Evolutionary conservation across 1,284 basidiomycete genomes (phyloP).

Genomic region (Marasmius tenuissimus): DNA sequence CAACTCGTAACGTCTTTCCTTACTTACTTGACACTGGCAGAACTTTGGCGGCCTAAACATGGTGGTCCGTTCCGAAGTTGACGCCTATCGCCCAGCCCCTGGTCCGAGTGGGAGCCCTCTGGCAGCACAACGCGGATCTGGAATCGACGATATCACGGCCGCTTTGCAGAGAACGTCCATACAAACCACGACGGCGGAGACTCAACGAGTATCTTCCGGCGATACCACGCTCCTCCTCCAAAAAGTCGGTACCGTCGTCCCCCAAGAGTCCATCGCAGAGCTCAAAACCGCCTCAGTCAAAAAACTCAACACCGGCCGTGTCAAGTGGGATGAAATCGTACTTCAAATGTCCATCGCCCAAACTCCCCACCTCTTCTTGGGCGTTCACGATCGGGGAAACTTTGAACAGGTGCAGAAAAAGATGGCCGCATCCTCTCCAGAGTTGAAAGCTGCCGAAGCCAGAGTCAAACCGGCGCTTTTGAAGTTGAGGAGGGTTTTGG

Average conservation of each 20-base stretch:
- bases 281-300: constrained; percentile 42
- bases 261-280: constrained; percentile 46
- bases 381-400: constrained; percentile 43
- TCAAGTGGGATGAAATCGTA: constrained; percentile 47
- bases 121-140: not conserved
- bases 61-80: constrained; percentile 51
- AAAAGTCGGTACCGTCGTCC: constrained; percentile 39
- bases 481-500: constrained; percentile 40
- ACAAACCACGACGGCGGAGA: not conserved
- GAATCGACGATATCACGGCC: constrained; percentile 36
- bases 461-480: constrained; percentile 34
- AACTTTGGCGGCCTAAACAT: constrained; percentile 47
- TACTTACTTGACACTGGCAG: constrained; percentile 22
- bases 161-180: constrained; percentile 21
- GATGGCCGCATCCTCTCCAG: constrained; percentile 30
- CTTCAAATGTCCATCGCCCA: constrained; percentile 58
- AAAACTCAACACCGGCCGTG: constrained; percentile 22
- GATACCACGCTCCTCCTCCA: constrained; percentile 29
- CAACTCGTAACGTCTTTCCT: not conserved
- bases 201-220: not conserved
- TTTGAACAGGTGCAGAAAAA: constrained; percentile 45
- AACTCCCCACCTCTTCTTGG: constrained; percentile 51
- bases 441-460: constrained; percentile 29
- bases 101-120: no score
- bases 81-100: constrained; percentile 43